Conservation (phyloP, 1,284 basidiomycete species). For the Athelia sp. region DNA sequence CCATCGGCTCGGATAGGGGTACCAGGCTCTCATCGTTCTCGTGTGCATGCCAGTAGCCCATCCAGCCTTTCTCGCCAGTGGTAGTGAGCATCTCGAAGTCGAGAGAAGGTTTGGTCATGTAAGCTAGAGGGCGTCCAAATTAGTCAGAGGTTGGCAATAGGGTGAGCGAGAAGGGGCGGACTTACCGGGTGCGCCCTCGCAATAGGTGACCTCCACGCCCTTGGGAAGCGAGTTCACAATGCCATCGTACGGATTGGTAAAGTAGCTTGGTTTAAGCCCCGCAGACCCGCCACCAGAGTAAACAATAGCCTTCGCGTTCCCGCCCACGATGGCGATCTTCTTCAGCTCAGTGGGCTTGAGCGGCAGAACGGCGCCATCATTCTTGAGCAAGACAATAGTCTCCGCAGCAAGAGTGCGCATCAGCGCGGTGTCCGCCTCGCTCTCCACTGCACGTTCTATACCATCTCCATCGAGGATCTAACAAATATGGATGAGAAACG, state of each 20-base stretch:
- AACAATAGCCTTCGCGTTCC: constrained; percentile 65
- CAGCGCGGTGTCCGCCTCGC: constrained; percentile 52
- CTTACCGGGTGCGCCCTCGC: constrained; percentile 56
- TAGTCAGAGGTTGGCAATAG: not conserved
- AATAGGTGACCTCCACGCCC: constrained; percentile 52
- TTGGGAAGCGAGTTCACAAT: constrained; percentile 47
- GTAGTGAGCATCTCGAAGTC: constrained; percentile 58
- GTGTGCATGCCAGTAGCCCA: constrained; percentile 56
- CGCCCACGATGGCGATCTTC: constrained; percentile 73
- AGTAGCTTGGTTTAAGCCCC: constrained; percentile 67
- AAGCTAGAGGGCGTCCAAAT: constrained; percentile 32
- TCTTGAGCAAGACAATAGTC: constrained; percentile 74
- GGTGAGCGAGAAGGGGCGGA: not conserved
- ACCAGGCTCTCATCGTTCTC: constrained; percentile 51
- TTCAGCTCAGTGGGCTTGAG: constrained; percentile 46
- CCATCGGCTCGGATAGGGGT: constrained; percentile 37
- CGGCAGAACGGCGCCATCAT: constrained; percentile 57
- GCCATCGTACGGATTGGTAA: constrained; percentile 67
- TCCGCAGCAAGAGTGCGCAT: constrained; percentile 60
- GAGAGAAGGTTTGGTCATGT: constrained; percentile 56
- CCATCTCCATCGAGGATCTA: constrained; percentile 57
- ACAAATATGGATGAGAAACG: no score
- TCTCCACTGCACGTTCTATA: constrained; percentile 55
- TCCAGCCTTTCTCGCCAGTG: constrained; percentile 59
- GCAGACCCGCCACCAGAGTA: constrained; percentile 77